Conservation (phyloP, 441 rosid species). For the Euphorbia celastroides region DNA sequence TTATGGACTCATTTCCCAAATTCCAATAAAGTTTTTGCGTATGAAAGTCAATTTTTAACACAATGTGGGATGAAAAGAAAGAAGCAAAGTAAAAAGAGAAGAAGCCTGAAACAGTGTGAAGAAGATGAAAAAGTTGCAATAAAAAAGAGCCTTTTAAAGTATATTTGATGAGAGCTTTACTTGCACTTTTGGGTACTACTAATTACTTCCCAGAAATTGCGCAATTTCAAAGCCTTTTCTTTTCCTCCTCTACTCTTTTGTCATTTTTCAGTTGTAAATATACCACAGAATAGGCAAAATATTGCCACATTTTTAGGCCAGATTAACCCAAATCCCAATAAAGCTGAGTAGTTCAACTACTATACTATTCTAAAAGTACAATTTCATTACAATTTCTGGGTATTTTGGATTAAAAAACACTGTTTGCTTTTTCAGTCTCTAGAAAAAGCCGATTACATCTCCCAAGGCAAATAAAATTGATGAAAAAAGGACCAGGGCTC, state of each 20-base stretch:
- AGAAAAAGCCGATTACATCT: too few relatives aligned
- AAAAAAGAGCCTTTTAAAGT: conserved; percentile 16
- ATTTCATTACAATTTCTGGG: neutral
- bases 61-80: neutral
- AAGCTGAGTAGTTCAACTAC: conserved; percentile 5
- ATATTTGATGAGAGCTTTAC: neutral
- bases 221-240: conserved; percentile 21
- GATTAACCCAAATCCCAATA: conserved; percentile 18
- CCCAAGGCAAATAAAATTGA: too few relatives aligned
- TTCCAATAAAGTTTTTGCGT: neutral
- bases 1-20: too few relatives aligned
- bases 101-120: conserved; percentile 23
- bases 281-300: neutral
- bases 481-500: too few relatives aligned
- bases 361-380: neutral
- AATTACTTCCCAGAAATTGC: conserved; percentile 23
- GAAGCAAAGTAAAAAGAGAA: neutral
- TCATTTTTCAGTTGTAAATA: neutral
- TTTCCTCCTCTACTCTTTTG: neutral
- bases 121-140: conserved; percentile 6
- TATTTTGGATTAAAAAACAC: neutral
- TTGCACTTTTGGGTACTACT: conserved; percentile 25
- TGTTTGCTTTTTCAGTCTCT: neutral
- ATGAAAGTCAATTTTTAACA: neutral
- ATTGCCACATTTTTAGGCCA: neutral